A percentile compares a stretch with the other conserved stretches of the same genome.
Evolutionary conservation across 345 rosid genomes (phyloP).

Genomic region (Sisymbrium irio): DNA sequence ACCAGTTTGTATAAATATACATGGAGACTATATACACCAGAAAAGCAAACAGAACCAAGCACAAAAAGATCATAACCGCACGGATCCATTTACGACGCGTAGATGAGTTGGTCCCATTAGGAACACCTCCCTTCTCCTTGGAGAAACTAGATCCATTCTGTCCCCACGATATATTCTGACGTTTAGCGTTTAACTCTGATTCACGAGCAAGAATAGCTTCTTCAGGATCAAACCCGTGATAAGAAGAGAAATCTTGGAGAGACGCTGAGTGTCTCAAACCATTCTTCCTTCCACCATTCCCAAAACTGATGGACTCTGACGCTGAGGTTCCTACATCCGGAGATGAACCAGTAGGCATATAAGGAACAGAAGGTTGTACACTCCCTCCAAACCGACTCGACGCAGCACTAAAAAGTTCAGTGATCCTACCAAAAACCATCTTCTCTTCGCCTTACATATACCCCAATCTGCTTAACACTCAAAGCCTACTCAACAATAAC

Average conservation of each 20-base stretch:
- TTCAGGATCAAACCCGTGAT: conserved; percentile 55
- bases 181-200: background rate
- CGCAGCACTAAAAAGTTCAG: conserved; percentile 43
- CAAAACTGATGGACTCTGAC: conserved; percentile 38
- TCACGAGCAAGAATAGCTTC: conserved; percentile 36
- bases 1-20: conserved; percentile 71
- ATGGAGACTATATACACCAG: conserved; percentile 53
- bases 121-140: conserved; percentile 61
- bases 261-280: conserved; percentile 73
- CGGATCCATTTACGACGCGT: conserved; percentile 61
- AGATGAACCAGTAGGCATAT: conserved; percentile 46
- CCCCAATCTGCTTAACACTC: background rate
- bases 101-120: conserved; percentile 42
- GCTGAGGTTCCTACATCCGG: conserved; percentile 38
- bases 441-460: background rate
- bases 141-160: conserved; percentile 72
- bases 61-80: conserved; percentile 45
- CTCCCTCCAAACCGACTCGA: conserved; percentile 37
- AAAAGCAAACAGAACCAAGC: conserved; percentile 54
- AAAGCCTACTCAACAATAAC: background rate
- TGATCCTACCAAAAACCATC: conserved; percentile 70
- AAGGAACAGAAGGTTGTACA: conserved; percentile 46
- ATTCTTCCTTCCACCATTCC: conserved; percentile 47
- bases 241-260: conserved; percentile 82
- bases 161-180: conserved; percentile 37